Evolutionary conservation across 2,329 filamentous ascomycete species (phyloP), one percentile per base, ranked within the genome.

Genomic region (Pyricularia grisea): DNA sequence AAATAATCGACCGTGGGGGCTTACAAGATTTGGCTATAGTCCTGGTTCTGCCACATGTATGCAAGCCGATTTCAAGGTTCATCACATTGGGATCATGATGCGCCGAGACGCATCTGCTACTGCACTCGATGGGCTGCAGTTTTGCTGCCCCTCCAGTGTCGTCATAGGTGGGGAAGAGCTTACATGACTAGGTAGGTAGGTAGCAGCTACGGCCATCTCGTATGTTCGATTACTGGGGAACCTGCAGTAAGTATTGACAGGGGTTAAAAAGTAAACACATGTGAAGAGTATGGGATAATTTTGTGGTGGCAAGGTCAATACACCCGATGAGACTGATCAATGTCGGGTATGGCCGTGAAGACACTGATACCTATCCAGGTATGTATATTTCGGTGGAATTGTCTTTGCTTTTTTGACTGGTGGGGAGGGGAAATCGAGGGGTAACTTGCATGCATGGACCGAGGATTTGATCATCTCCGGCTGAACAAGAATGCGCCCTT

Each of bases 111-210:
- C 58, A 61, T 25, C 58, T 25, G 2, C 58, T 61, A 27, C 2
- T 9, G n/a, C 42, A 50, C 42, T 50, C 42, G 17, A 50, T n/a
- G 42, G 42, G 42, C 42, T 20, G 42, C 42, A 50, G 42, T 20
- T 50, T 50, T 50, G 12, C 60, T 67, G 64, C 65, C 61, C 69
- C 69, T 63, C 70, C 70, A 70, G 65, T 71, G 70, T 71, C 70
- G 70, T 71, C 70, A 71, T 71, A 70, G 58, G 69, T 70, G 67
- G 69, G 63, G 68, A 50, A 20, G 14, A 63, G 61, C 25, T 33
- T 17, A 63, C 31, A 25, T n/a, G 14, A 30, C 55, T 25, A 67
- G 36, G n/a, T n/a, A n/a, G n/a, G n/a, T n/a, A 30, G 68, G 65
- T 31, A 66, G 67, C 33, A 31, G 20, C 42, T 10, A 20, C 17